phyloP scores from a whole-genome alignment of 2,329 filamentous ascomycete genomes.

The Eurotiales sp. region DNA sequence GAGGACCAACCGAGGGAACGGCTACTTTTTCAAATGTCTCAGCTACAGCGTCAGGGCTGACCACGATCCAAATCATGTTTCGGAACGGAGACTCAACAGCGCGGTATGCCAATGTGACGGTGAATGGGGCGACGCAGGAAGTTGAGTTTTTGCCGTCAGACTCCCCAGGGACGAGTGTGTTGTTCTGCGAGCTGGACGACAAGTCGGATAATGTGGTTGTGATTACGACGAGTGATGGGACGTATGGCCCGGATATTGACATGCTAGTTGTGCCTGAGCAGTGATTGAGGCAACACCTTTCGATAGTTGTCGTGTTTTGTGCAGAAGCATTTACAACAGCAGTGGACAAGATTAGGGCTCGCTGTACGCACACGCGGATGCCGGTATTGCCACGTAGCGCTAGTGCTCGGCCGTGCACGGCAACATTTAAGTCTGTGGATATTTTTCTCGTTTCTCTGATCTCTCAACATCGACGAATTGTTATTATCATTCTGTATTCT shows the following conservation, averaged over 20 bases:
- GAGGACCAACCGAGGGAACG: slow-evolving; percentile 46
- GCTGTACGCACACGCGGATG: too few relatives aligned
- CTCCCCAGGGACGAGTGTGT: slow-evolving; percentile 2
- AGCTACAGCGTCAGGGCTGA: slow-evolving; percentile 43
- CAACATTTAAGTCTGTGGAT: too few relatives aligned
- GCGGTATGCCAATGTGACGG: slow-evolving; percentile 52
- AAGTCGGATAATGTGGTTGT: slow-evolving; percentile 4
- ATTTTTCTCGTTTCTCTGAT: not conserved
- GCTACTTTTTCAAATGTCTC: slow-evolving; percentile 48
- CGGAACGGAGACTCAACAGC: slow-evolving; percentile 54
- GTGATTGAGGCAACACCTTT: too few relatives aligned
- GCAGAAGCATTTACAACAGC: too few relatives aligned
- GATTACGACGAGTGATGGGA: slow-evolving; percentile 1
- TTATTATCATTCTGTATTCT: not conserved
- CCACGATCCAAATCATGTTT: slow-evolving; percentile 55
- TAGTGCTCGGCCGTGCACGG: too few relatives aligned
- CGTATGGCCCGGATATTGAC: slow-evolving; percentile 9
- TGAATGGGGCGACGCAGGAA: slow-evolving; percentile 52
- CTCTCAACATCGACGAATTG: not conserved
- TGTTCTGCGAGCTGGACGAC: not conserved
- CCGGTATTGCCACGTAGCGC: too few relatives aligned
- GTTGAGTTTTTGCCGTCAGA: slow-evolving; percentile 54
- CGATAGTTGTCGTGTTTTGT: too few relatives aligned
- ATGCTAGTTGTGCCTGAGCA: slow-evolving; percentile 6
- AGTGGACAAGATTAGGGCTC: too few relatives aligned